Base-by-base conservation (phyloP, 306 rosid species). In the Morella rubra region DNA sequence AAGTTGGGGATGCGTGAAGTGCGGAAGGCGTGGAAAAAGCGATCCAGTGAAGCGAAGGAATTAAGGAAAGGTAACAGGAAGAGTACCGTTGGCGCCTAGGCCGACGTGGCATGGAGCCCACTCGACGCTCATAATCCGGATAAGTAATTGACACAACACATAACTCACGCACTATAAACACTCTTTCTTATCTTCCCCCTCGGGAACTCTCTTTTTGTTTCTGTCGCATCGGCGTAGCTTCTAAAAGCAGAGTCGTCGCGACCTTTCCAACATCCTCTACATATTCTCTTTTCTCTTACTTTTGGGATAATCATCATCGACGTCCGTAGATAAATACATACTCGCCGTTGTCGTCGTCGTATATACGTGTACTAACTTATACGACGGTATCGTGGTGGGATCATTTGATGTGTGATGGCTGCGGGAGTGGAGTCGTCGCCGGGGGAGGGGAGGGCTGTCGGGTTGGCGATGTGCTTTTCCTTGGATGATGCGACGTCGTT, bases 391-490 rank as follows among this genome's bases (percentile, higher is more conserved):
- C 1, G 56, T 8, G 19, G 40, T 9, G 76, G 69, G 1, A 0
- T 62, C 27, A 7, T 15, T n/a, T 69, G 65, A 73, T 53, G 53
- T 53, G 44, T 56, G 77, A 90, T 89, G 93, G 87, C 79, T 27
- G 83, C 79, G 56, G 90, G 91, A 78, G 88, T 80, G 66, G 90
- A 82, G 72, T 79, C 86, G 75, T 80, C 90, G 82, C 12, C 47
- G 80, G 40, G 4, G 54, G 65, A 76, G 14, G 80, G 73, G 10
- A 77, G 58, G 71, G 71, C 40, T 40, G 71, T 69, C 1, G 91
- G 88, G 18, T n/a, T 89, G 41, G 87, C 59, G 14, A 59, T 90
- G 92, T 89, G 86, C 56, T 84, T 92, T 11, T 85, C 85, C 16
- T 73, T 40, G 10, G 81, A 81, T 0, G 92, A 84, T 9, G 81